phyloP scores from a whole-genome alignment of 768 basidiomycete genomes.

The Rhodotorula kratochvilovae region DNA sequence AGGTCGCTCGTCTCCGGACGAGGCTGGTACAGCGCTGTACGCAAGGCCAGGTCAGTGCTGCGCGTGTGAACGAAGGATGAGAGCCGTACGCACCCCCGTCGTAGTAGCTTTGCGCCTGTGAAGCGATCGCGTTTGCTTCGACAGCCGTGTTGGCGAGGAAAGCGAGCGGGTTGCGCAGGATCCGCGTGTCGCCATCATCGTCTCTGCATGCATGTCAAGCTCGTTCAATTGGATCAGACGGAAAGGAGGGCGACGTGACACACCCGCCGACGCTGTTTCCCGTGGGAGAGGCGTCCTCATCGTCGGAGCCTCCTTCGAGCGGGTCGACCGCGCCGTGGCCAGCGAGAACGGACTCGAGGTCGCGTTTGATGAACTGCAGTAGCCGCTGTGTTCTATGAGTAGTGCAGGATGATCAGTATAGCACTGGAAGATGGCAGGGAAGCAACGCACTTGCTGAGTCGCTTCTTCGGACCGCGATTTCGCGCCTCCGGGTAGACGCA shows the following conservation, averaged over 20 bases:
- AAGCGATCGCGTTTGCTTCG: not conserved
- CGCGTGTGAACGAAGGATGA: too few relatives aligned
- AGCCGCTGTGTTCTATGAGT: not conserved
- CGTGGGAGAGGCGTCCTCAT: not conserved
- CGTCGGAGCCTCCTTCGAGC: not conserved
- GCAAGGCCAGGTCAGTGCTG: too few relatives aligned
- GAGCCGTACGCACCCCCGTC: too few relatives aligned
- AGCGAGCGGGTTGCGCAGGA: not conserved
- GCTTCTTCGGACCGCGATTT: not conserved
- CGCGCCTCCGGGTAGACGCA: not conserved
- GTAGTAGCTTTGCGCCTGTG: too few relatives aligned
- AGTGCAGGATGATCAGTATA: not conserved
- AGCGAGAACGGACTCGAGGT: not conserved
- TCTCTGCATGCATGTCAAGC: not conserved
- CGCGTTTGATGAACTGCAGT: not conserved
- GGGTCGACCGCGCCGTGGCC: not conserved
- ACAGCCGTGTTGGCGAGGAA: not conserved
- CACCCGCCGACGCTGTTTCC: not conserved
- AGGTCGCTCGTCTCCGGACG: too few relatives aligned
- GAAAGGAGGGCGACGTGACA: not conserved
- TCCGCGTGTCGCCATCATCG: not conserved
- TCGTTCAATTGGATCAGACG: not conserved
- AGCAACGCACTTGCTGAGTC: not conserved
- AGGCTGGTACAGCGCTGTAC: too few relatives aligned
- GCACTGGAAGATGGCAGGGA: not conserved